phyloP scores from a whole-genome alignment of 108 stramenopile genomes.

The Chaetoceros tenuissimus region DNA sequence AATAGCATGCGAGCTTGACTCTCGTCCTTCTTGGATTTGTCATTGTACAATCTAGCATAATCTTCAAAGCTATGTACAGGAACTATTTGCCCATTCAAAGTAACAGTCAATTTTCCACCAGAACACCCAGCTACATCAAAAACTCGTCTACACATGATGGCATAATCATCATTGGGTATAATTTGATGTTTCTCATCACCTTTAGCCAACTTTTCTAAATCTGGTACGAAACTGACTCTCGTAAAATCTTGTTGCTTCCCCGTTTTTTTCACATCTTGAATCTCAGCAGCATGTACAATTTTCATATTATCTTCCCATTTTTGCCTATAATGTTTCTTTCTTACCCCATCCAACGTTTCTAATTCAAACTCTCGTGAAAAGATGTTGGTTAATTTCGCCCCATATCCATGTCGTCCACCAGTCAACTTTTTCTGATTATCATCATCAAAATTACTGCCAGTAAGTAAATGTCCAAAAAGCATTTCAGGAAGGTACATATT shows the following conservation, averaged over 20 bases:
- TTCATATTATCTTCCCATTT: constrained; percentile 77
- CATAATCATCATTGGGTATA: constrained; percentile 57
- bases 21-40: not conserved
- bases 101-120: constrained; percentile 59
- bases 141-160: constrained; percentile 75
- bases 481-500: constrained; percentile 89
- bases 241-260: constrained; percentile 36
- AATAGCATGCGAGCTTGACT: constrained; percentile 20
- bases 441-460: constrained; percentile 98
- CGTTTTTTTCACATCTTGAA: constrained; percentile 12
- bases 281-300: constrained; percentile 31
- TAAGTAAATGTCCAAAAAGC: constrained; percentile 96
- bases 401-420: constrained; percentile 87
- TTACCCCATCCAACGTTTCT: constrained; percentile 54
- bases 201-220: constrained; percentile 42
- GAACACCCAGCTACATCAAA: constrained; percentile 83
- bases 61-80: constrained; percentile 27
- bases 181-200: constrained; percentile 12
- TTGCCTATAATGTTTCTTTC: constrained; percentile 41
- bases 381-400: constrained; percentile 89
- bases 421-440: constrained; percentile 81
- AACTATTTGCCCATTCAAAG: constrained; percentile 40
- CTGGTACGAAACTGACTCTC: constrained; percentile 69
- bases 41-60: constrained; percentile 27
- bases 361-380: constrained; percentile 69